A percentile compares a stretch with the other conserved stretches of the same genome.
Conservation (phyloP, 2,329 filamentous ascomycete species). For the Grosmannia serpens region DNA sequence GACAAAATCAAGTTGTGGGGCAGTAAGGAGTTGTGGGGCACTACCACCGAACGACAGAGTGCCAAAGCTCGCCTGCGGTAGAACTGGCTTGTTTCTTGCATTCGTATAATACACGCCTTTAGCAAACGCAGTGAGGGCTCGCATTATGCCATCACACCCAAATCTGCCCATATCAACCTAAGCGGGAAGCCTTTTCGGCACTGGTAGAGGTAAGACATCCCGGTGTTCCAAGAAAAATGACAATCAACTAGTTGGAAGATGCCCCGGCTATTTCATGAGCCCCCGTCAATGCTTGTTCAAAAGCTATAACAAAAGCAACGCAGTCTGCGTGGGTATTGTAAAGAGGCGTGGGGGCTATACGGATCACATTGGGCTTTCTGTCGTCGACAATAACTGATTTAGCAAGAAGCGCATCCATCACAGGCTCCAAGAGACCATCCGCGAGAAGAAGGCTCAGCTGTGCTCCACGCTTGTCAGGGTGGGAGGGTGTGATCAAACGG, state of each 20-base stretch:
- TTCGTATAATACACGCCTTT: too few relatives aligned
- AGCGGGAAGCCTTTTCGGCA: too few relatives aligned
- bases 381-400: conserved; percentile 70
- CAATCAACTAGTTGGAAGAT: not conserved
- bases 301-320: conserved; percentile 10
- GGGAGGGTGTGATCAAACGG: conserved; percentile 56
- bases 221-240: not conserved
- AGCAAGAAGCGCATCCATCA: conserved; percentile 52
- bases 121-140: too few relatives aligned
- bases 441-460: conserved; percentile 62
- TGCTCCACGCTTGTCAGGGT: conserved; percentile 57
- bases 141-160: not conserved
- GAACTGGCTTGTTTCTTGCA: too few relatives aligned
- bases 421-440: conserved; percentile 57
- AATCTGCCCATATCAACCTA: not conserved
- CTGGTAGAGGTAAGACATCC: too few relatives aligned
- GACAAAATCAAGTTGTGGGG: too few relatives aligned
- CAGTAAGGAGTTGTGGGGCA: too few relatives aligned
- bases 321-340: conserved; percentile 69
- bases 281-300: conserved; percentile 4
- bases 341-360: conserved; percentile 72
- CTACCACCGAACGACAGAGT: too few relatives aligned
- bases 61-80: too few relatives aligned
- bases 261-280: not conserved
- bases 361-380: conserved; percentile 72